These are phyloP conservation scores for Barnettozyma hawaiiensis DNA, from an alignment of 1,139 yeast genomes.

Conservation along the genomic window DNA sequence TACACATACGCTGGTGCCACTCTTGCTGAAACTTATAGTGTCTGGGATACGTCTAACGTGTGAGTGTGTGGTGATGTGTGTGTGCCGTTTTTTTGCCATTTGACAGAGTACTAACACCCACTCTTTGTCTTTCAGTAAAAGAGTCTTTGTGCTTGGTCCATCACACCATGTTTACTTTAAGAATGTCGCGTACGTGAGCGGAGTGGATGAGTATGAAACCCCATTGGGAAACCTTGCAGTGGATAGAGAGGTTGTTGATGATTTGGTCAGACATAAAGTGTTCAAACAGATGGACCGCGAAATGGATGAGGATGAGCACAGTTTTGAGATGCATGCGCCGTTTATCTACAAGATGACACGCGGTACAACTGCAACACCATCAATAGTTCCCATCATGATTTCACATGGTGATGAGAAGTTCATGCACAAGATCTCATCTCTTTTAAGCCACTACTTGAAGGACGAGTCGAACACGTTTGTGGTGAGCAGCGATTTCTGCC, in stretches of 20 bases:
- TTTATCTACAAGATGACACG: constrained; percentile 48
- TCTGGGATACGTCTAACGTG: constrained; percentile 55
- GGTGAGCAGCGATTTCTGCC: constrained; percentile 90
- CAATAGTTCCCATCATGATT: constrained; percentile 74
- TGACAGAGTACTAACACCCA: constrained; percentile 12
- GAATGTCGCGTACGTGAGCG: constrained; percentile 51
- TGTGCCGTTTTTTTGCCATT: no score
- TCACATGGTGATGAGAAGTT: constrained; percentile 51
- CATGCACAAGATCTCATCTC: constrained; percentile 40
- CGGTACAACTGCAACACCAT: constrained; percentile 36
- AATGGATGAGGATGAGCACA: constrained; percentile 82
- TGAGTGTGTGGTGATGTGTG: no score
- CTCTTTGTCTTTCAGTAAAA: constrained; percentile 34
- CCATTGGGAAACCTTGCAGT: constrained; percentile 75
- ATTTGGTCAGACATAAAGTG: constrained; percentile 32
- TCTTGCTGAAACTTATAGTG: constrained; percentile 70
- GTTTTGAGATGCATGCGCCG: constrained; percentile 94
- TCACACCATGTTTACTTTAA: constrained; percentile 86
- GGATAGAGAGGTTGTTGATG: constrained; percentile 43
- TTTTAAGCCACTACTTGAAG: constrained; percentile 49
- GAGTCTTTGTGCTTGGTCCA: constrained; percentile 85
- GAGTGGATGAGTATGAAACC: constrained; percentile 57
- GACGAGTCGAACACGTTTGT: constrained; percentile 64
- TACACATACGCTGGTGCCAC: constrained; percentile 75
- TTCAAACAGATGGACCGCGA: constrained; percentile 54